Percentiles rank a stretch among this genome's conserved stretches.
phyloP scores from a whole-genome alignment of 2,329 filamentous ascomycete genomes.

The Aspergillus pseudoterreus region DNA sequence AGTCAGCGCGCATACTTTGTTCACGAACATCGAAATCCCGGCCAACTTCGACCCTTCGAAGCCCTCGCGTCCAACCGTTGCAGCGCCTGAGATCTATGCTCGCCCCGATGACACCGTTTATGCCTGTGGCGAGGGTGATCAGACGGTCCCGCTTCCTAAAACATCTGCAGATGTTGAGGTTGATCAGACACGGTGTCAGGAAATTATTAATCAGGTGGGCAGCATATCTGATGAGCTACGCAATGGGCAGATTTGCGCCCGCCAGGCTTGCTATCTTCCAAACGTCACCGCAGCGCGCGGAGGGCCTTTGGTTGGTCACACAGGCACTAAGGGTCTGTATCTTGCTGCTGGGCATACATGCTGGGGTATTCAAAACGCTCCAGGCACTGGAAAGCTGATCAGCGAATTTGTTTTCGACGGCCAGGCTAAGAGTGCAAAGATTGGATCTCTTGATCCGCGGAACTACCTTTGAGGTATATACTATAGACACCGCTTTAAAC shows the following conservation, averaged over 20 bases:
- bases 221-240: constrained; percentile 56
- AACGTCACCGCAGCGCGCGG: constrained; percentile 58
- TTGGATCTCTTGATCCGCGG: constrained; percentile 64
- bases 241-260: constrained; percentile 64
- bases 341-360: constrained; percentile 90
- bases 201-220: constrained; percentile 74
- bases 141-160: constrained; percentile 67
- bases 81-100: constrained; percentile 90
- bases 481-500: not conserved
- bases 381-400: constrained; percentile 78
- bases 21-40: constrained; percentile 79
- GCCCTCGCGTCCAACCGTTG: constrained; percentile 56
- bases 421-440: constrained; percentile 62
- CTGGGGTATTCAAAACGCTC: constrained; percentile 97
- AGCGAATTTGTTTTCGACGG: constrained; percentile 77
- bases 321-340: constrained; percentile 68
- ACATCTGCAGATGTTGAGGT: constrained; percentile 71
- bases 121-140: constrained; percentile 88
- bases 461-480: constrained; percentile 43
- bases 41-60: constrained; percentile 51
- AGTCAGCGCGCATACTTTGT: constrained; percentile 52
- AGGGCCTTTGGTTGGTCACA: constrained; percentile 75
- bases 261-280: constrained; percentile 92
- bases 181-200: constrained; percentile 74
- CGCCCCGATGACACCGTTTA: constrained; percentile 87